phyloP scores from a whole-genome alignment of 495 filamentous ascomycete species.

The Penicillium pancosmium region DNA sequence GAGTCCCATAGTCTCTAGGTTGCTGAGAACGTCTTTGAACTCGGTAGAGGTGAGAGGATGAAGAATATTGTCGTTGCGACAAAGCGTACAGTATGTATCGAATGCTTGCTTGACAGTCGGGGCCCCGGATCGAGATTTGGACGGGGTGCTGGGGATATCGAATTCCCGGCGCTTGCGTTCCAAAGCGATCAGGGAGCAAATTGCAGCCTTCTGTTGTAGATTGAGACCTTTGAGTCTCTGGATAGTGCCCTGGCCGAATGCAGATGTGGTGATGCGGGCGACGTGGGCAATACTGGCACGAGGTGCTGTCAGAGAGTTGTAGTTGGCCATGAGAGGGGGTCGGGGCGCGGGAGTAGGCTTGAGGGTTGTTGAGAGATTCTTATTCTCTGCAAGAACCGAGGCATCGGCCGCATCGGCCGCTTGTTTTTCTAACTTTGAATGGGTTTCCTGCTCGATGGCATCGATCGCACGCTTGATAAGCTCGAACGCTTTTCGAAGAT shows the following conservation, averaged over 20 bases:
- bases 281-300: constrained; percentile 88
- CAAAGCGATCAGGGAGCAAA: constrained; percentile 82
- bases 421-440: constrained; percentile 46
- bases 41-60: constrained; percentile 86
- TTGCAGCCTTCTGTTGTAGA: constrained; percentile 92
- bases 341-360: constrained; percentile 27
- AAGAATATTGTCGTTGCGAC: constrained; percentile 79
- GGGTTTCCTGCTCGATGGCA: constrained; percentile 80
- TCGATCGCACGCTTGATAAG: constrained; percentile 89
- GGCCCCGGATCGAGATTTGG: constrained; percentile 55
- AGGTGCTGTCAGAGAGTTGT: constrained; percentile 76
- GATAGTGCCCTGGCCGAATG: constrained; percentile 80
- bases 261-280: constrained; percentile 81
- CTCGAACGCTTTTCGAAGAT: constrained; percentile 94
- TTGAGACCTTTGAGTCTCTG: constrained; percentile 86
- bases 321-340: constrained; percentile 50
- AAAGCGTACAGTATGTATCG: constrained; percentile 75
- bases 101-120: constrained; percentile 80
- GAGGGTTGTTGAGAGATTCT: constrained; percentile 66
- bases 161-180: constrained; percentile 59
- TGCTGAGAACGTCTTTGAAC: constrained; percentile 91
- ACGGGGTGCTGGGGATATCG: constrained; percentile 55
- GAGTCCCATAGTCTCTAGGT: constrained; percentile 81
- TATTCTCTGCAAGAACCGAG: constrained; percentile 66
- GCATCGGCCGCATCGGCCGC: constrained; percentile 41